phyloP scores from a whole-genome alignment of 1,284 basidiomycete genomes.

The Cerioporus squamosus region DNA sequence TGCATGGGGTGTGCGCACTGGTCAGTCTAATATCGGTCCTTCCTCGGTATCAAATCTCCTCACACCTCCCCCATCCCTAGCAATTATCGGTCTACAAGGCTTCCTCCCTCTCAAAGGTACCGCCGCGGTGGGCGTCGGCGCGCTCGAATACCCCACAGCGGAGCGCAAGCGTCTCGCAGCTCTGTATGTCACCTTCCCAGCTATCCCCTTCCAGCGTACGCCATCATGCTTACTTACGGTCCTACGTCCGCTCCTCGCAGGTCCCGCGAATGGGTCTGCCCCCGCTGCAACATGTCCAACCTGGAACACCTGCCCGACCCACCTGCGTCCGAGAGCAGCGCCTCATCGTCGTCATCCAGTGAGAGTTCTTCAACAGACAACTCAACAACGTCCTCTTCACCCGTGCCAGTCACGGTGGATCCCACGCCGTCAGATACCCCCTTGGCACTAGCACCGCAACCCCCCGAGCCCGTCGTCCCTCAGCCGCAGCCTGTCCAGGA shows the following conservation, averaged over 20 bases:
- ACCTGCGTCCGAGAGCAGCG: conserved; percentile 19
- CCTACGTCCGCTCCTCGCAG: conserved; percentile 41
- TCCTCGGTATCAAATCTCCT: conserved; percentile 7
- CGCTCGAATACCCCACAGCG: conserved; percentile 78
- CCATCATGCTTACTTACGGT: not conserved
- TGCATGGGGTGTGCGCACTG: conserved; percentile 96
- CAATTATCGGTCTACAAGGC: conserved; percentile 88
- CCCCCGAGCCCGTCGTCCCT: not conserved
- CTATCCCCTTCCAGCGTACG: not conserved
- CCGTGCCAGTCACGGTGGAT: not conserved
- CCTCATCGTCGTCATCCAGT: conserved; percentile 2
- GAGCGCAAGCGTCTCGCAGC: conserved; percentile 84
- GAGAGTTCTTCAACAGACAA: conserved; percentile 6
- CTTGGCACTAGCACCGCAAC: not conserved
- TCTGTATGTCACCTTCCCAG: conserved; percentile 54
- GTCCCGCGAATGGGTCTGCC: conserved; percentile 83
- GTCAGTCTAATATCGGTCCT: conserved; percentile 42
- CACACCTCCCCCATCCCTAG: conserved; percentile 40
- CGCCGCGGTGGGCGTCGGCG: conserved; percentile 89
- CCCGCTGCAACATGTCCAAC: conserved; percentile 74
- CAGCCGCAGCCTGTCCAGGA: not conserved
- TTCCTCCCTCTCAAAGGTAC: conserved; percentile 92
- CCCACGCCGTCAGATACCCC: conserved; percentile 6
- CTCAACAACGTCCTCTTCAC: not conserved
- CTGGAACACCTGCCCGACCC: conserved; percentile 74